A percentile compares a stretch with the other conserved stretches of the same genome.
phyloP scores from a whole-genome alignment of 2,329 filamentous ascomycete species.

The Verticillium dahliae region DNA sequence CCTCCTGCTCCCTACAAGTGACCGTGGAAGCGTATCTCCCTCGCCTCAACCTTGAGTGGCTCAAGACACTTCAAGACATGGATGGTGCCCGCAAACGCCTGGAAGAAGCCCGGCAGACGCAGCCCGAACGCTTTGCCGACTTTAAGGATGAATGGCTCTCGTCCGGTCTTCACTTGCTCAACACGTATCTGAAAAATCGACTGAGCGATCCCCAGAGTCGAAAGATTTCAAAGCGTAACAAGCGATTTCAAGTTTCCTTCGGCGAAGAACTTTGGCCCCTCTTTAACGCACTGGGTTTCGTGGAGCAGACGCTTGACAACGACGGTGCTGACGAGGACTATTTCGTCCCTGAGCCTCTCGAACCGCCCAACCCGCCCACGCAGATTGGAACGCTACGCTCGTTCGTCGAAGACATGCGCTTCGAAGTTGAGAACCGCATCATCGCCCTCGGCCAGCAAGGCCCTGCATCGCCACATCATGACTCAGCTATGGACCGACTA shows the following conservation, averaged over 20 bases:
- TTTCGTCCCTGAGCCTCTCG: constrained; percentile 26
- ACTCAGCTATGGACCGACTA: constrained; percentile 2
- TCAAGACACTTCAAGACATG: constrained; percentile 37
- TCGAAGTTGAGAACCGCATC: constrained; percentile 39
- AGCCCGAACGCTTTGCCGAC: constrained; percentile 41
- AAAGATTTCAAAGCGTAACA: constrained; percentile 50
- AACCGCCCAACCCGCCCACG: constrained; percentile 19
- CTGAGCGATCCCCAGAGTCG: constrained; percentile 27
- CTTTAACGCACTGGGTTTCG: constrained; percentile 43
- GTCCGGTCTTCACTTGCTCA: constrained; percentile 37
- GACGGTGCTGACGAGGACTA: constrained; percentile 32
- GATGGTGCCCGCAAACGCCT: constrained; percentile 35
- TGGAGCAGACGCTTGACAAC: constrained; percentile 28
- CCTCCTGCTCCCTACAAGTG: constrained; percentile 33
- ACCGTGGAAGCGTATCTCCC: constrained; percentile 42
- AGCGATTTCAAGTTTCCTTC: constrained; percentile 48
- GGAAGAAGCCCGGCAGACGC: constrained; percentile 28
- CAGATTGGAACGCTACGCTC: constrained; percentile 34
- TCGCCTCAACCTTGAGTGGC: constrained; percentile 35
- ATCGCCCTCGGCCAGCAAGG: constrained; percentile 14
- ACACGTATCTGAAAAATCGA: constrained; percentile 45
- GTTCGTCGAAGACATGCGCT: constrained; percentile 42
- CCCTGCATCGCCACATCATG: neutral
- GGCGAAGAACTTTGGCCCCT: constrained; percentile 41
- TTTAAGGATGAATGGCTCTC: constrained; percentile 31